Conservation (phyloP, 2,329 filamentous ascomycete species). For the Ilyonectria destructans region DNA sequence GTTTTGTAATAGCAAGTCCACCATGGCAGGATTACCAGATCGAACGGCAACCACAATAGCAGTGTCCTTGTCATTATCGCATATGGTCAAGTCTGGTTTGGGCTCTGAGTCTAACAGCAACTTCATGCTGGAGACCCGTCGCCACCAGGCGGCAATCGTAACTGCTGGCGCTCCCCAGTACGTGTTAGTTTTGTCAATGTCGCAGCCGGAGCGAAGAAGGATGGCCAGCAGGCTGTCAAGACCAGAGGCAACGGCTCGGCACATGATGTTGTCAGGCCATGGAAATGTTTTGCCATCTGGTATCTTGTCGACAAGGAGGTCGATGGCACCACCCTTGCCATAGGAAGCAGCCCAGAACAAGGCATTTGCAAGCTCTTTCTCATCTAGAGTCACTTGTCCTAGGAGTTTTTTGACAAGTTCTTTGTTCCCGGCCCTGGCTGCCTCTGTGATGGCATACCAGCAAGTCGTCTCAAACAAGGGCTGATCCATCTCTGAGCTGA, state of each 20-base stretch:
- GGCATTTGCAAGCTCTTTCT: neutral
- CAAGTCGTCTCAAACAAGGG: neutral
- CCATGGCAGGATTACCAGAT: neutral
- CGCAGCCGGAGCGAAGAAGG: neutral
- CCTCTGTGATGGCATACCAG: constrained; percentile 14
- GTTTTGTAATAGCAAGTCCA: neutral
- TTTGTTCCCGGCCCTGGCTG: neutral
- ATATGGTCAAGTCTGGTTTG: neutral
- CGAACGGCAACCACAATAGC: neutral
- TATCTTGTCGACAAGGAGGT: neutral
- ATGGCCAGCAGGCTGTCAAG: neutral
- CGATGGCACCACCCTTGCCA: neutral
- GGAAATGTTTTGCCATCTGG: neutral
- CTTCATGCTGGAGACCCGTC: neutral
- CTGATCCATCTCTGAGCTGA: neutral
- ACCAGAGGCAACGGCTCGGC: neutral
- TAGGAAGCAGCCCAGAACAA: neutral
- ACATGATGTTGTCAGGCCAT: neutral
- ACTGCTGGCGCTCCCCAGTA: neutral
- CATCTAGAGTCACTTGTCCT: neutral
- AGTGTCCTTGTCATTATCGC: neutral
- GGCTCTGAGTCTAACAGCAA: neutral
- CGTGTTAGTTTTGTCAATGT: neutral
- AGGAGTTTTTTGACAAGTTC: neutral
- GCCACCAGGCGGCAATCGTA: neutral